These are phyloP conservation scores for Paramecium sonneborni DNA, from an alignment of 73 alveolate genomes.

Conservation along the genomic window DNA sequence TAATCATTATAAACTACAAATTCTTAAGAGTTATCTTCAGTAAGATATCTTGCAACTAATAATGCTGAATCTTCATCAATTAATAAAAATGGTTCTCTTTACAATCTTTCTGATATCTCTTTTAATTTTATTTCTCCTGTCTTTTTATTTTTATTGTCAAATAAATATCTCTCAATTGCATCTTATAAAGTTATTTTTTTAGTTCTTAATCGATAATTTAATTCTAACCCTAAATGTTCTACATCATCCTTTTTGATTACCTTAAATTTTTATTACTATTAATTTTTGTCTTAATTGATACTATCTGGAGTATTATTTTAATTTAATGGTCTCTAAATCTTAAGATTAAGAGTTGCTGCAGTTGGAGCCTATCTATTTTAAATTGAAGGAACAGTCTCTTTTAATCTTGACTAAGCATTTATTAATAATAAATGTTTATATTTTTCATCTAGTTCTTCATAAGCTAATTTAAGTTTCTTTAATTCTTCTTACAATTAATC, in stretches of 20 bases:
- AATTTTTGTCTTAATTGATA: constrained; percentile 13
- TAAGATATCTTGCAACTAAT: constrained; percentile 26
- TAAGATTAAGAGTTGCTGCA: neutral
- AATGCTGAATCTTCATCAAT: constrained; percentile 47
- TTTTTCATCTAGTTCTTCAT: constrained; percentile 27
- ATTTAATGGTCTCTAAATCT: neutral
- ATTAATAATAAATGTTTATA: constrained; percentile 10
- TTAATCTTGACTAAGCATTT: neutral
- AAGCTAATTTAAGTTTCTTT: neutral
- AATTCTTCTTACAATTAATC: neutral
- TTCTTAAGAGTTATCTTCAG: constrained; percentile 40
- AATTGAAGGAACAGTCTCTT: constrained; percentile 37
- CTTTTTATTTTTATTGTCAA: constrained; percentile 44
- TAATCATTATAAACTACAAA: constrained; percentile 31
- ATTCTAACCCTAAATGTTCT: constrained; percentile 5
- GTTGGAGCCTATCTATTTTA: neutral
- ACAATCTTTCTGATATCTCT: constrained; percentile 5
- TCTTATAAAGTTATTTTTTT: neutral
- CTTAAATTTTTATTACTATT: neutral
- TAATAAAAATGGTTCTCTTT: constrained; percentile 20
- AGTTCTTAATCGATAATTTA: constrained; percentile 36
- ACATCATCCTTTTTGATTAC: constrained; percentile 32
- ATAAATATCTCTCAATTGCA: constrained; percentile 33
- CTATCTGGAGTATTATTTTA: constrained; percentile 26
- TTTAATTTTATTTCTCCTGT: constrained; percentile 6